phyloP scores from a whole-genome alignment of 192 early-diverging fungal species.

The Fimicolochytrium jonesii region DNA sequence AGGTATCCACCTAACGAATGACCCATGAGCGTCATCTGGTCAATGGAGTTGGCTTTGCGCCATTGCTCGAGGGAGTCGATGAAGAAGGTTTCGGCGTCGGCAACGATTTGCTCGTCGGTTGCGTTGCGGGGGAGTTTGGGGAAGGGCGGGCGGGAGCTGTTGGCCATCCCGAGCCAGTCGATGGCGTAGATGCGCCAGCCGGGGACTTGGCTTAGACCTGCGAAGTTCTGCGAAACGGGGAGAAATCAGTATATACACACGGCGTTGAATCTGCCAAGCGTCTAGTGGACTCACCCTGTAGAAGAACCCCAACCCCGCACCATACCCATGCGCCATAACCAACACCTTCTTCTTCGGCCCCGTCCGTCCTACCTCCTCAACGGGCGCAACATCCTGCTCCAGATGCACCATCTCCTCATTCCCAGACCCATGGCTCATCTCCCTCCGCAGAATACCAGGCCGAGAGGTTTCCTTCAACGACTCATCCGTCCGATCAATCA shows the following conservation, averaged over 20 bases:
- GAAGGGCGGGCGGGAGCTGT: slow-evolving; percentile 74
- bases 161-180: slow-evolving; percentile 97
- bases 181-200: slow-evolving; percentile 62
- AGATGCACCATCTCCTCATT: slow-evolving; percentile 17
- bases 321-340: slow-evolving; percentile 77
- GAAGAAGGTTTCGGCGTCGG: slow-evolving; percentile 74
- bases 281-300: slow-evolving; percentile 37
- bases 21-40: slow-evolving; percentile 80
- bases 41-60: slow-evolving; percentile 71
- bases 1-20: slow-evolving; percentile 90
- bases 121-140: slow-evolving; percentile 40
- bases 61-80: slow-evolving; percentile 86
- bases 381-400: slow-evolving; percentile 27
- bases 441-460: slow-evolving; percentile 1
- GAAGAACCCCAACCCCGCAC: slow-evolving; percentile 76
- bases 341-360: slow-evolving; percentile 39
- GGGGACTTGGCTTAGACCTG: slow-evolving; percentile 42
- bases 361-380: slow-evolving; percentile 18
- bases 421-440: not conserved
- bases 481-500: slow-evolving; percentile 49
- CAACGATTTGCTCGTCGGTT: slow-evolving; percentile 28
- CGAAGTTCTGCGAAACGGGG: no score
- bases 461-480: not conserved
- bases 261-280: slow-evolving; percentile 29
- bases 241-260: slow-evolving; percentile 8